A percentile compares a stretch with the other conserved stretches of the same genome.
Evolutionary conservation across 148 eudicot genomes (phyloP).

Genomic region (Rhododendron vialii): DNA sequence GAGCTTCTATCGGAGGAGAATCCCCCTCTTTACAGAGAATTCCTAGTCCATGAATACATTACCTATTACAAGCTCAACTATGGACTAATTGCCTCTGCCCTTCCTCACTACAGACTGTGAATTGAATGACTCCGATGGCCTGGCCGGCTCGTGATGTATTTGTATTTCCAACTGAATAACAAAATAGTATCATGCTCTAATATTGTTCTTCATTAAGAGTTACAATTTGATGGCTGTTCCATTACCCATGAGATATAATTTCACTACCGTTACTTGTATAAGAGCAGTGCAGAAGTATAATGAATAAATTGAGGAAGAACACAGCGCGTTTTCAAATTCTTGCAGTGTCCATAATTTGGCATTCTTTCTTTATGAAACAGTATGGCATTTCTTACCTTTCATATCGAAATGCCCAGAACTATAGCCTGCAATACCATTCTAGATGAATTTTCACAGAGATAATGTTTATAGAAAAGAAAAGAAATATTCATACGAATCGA

Average conservation of each 20-base stretch:
- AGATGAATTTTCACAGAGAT: background rate
- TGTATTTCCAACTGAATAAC: background rate
- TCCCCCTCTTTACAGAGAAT: conserved; percentile 36
- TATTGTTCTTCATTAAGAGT: background rate
- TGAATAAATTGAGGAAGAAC: background rate
- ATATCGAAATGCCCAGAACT: too few relatives aligned
- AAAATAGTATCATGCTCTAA: background rate
- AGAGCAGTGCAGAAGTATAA: background rate
- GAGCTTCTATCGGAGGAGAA: conserved; percentile 27
- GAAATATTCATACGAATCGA: background rate
- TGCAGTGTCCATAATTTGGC: background rate
- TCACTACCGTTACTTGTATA: background rate
- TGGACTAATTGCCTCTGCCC: conserved; percentile 7
- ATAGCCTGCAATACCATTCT: background rate
- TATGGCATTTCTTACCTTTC: background rate
- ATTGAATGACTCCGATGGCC: background rate
- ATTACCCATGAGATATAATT: background rate
- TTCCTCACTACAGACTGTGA: conserved; percentile 12
- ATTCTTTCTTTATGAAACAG: background rate
- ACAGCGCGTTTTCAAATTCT: background rate
- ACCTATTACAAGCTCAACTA: background rate
- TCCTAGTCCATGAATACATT: background rate
- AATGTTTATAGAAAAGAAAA: background rate
- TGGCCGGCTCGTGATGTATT: background rate
- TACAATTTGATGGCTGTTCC: background rate